Percentiles rank a stretch among this genome's conserved stretches.
These are phyloP conservation scores for Astrocystis sublimbata DNA, from an alignment of 495 filamentous ascomycete species.

Conservation along the genomic window DNA sequence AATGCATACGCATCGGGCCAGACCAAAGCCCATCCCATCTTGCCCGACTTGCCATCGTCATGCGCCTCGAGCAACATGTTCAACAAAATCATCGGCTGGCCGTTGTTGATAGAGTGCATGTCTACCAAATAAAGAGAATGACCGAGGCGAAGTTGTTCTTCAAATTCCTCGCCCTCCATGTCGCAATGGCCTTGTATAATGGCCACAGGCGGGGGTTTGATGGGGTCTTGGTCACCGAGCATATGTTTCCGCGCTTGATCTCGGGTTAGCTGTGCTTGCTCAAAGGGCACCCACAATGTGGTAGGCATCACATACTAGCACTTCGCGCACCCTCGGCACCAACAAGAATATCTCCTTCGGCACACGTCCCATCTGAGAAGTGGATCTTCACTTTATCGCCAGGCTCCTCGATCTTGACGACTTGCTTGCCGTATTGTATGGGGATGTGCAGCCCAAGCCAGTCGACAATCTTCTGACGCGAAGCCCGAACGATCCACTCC, in stretches of 20 bases:
- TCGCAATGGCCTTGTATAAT: constrained; percentile 27
- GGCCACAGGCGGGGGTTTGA: constrained; percentile 24
- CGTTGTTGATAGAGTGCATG: constrained; percentile 19
- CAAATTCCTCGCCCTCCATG: constrained; percentile 26
- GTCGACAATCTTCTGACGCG: constrained; percentile 25
- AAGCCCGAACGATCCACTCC: constrained; percentile 30
- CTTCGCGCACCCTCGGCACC: constrained; percentile 53
- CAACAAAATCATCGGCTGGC: constrained; percentile 25
- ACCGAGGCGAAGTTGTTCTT: constrained; percentile 29
- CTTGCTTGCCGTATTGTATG: constrained; percentile 30
- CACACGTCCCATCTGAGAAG: constrained; percentile 40
- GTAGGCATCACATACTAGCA: constrained; percentile 20
- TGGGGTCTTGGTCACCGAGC: constrained; percentile 28
- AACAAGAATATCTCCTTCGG: constrained; percentile 47
- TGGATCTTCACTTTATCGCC: constrained; percentile 24
- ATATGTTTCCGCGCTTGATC: constrained; percentile 35
- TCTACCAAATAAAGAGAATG: constrained; percentile 25
- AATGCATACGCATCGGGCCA: constrained; percentile 25
- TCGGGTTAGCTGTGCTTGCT: not conserved
- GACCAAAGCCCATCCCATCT: constrained; percentile 29
- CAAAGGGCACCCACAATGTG: not conserved
- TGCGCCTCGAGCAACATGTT: constrained; percentile 24
- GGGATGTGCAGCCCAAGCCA: constrained; percentile 31
- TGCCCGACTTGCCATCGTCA: constrained; percentile 27
- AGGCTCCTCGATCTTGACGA: constrained; percentile 25